Percentiles rank a stretch among this genome's conserved stretches.
These are phyloP conservation scores for Phoma herbarum DNA, from an alignment of 2,329 filamentous ascomycete genomes.

Conservation along the genomic window DNA sequence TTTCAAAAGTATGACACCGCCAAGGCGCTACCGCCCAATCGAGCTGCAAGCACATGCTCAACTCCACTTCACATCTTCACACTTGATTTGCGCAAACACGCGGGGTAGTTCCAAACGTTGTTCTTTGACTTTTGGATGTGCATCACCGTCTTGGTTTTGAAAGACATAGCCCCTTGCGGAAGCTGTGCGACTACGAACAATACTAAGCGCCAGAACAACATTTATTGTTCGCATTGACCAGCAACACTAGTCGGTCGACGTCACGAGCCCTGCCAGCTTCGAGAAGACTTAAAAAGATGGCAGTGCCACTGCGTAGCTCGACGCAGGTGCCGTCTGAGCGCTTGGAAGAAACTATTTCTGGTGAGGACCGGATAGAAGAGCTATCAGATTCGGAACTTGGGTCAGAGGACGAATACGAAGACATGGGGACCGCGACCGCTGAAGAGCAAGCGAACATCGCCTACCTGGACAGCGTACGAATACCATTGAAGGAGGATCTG, in stretches of 20 bases:
- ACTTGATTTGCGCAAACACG: constrained; percentile 12
- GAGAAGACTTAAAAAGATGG: constrained; percentile 35
- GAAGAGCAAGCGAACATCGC: constrained; percentile 42
- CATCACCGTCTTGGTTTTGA: constrained; percentile 7
- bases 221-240: constrained; percentile 39
- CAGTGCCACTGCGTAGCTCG: constrained; percentile 32
- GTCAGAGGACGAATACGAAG: constrained; percentile 47
- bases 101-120: background rate
- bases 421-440: constrained; percentile 42
- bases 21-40: constrained; percentile 17
- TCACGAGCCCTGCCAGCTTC: constrained; percentile 17
- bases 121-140: background rate
- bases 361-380: constrained; percentile 45
- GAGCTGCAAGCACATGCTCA: constrained; percentile 15
- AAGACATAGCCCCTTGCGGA: constrained; percentile 12
- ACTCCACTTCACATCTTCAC: constrained; percentile 16
- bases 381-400: constrained; percentile 41
- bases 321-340: constrained; percentile 34
- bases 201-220: constrained; percentile 33
- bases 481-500: constrained; percentile 71
- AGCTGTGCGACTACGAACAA: constrained; percentile 35
- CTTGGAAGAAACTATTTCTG: constrained; percentile 39
- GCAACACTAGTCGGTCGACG: constrained; percentile 25
- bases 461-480: constrained; percentile 42
- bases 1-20: background rate